Base-by-base conservation (phyloP, 495 filamentous ascomycete genomes). In the Tuber borchii region DNA sequence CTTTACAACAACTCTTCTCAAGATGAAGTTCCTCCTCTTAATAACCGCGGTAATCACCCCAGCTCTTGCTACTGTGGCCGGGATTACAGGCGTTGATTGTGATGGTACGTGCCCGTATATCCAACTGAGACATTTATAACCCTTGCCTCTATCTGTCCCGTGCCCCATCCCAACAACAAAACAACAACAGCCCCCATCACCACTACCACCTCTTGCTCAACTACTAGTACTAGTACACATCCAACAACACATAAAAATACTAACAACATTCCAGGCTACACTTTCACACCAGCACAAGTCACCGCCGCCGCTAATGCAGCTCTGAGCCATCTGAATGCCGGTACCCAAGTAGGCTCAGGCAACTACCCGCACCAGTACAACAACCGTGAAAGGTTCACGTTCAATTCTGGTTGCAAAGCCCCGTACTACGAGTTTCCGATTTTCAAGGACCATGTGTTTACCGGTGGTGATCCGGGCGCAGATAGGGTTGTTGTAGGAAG, bases 361-460 rank as follows among this genome's bases (percentile, higher is more conserved):
- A 79, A 83, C 77, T 93, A 93, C 83, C 91, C 91, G 0, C 91
- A 93, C 84, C 84, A 85, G 71, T 93, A 92, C 86, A 88, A 92
- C 82, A 86, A 93, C 87, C 89, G 89, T 83, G 92, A 94, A 82
- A 90, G 88, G 56, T 92, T 93, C 83, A 84, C 83, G 73, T 93
- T 94, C 84, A 85, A 87, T 46, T 75, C 80, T 0, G 86, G 85
- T 42, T 86, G 83, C 65, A 19, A 70, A 16, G 77, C 76, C 1
- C 89, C 90, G 0, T 93, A 89, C 85, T 90, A 91, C 77, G 91
- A 93, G 82, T 93, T 89, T 82, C 92, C 92, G 1, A 90, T 94
- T 74, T 73, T 86, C 75, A 74, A 79, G 2, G 26, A 34, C 26
- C 48, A n/a, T 8, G 82, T 87, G 2, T 94, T 92, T 78, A 85